phyloP scores from a whole-genome alignment of 768 basidiomycete species.

The Sarcodon aspratus region DNA sequence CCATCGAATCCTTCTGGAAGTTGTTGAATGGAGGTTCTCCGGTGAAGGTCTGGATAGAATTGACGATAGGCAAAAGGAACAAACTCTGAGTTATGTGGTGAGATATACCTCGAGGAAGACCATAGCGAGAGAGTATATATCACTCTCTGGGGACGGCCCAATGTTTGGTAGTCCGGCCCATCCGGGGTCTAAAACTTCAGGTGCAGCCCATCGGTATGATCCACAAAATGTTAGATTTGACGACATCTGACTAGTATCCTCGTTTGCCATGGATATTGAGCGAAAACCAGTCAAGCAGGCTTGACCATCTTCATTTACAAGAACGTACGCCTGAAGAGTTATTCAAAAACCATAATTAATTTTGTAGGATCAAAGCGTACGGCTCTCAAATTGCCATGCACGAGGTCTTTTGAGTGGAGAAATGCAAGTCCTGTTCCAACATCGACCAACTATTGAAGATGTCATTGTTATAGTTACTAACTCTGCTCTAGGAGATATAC shows the following conservation, averaged over 20 bases:
- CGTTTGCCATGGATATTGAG: not conserved
- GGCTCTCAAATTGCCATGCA: not conserved
- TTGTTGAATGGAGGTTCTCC: not conserved
- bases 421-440: not conserved
- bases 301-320: not conserved
- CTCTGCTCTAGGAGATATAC: not conserved
- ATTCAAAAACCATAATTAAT: not conserved
- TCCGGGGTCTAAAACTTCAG: not conserved
- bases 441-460: not conserved
- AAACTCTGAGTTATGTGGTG: slow-evolving; percentile 3
- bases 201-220: not conserved
- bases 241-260: not conserved
- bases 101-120: not conserved
- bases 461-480: not conserved
- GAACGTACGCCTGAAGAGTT: not conserved
- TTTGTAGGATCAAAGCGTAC: not conserved
- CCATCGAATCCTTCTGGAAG: not conserved
- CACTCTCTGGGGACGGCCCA: not conserved
- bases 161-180: not conserved
- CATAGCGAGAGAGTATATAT: not conserved
- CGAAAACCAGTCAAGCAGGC: not conserved
- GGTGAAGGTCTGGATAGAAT: not conserved
- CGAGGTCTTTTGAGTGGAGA: not conserved
- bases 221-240: not conserved
- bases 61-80: not conserved